These are phyloP conservation scores for Thermothelomyces thermophilus DNA, from an alignment of 2,329 filamentous ascomycete genomes.

Conservation along the genomic window DNA sequence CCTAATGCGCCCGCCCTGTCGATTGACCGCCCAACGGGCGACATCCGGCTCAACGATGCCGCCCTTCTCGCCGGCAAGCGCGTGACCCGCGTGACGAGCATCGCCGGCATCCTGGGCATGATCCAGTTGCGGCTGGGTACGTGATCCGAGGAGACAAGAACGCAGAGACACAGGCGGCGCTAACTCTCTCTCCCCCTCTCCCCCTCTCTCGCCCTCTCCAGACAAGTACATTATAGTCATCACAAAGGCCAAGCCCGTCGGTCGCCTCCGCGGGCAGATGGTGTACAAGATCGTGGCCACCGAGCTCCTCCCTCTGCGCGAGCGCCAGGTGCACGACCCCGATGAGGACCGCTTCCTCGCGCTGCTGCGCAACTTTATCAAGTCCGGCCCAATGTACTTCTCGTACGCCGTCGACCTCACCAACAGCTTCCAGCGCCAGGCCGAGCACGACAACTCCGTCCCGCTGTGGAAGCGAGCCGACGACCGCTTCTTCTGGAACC, in stretches of 20 bases:
- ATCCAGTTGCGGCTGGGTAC: conserved; percentile 88
- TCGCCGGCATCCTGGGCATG: conserved; percentile 89
- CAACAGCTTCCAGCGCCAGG: conserved; percentile 92
- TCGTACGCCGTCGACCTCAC: conserved; percentile 96
- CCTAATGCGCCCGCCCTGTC: conserved; percentile 82
- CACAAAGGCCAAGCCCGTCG: conserved; percentile 86
- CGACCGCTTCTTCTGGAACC: conserved; percentile 98
- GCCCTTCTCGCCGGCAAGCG: conserved; percentile 69
- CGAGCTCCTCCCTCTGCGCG: conserved; percentile 88
- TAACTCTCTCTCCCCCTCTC: too few species aligned
- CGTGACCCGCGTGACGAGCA: conserved; percentile 69
- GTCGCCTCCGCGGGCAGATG: conserved; percentile 89
- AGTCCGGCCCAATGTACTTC: conserved; percentile 89
- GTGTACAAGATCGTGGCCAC: conserved; percentile 88
- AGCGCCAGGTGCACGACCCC: conserved; percentile 81
- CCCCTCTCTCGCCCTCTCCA: conserved; percentile 23
- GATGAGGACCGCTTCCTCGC: conserved; percentile 90
- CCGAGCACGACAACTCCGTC: conserved; percentile 61
- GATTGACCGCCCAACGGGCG: conserved; percentile 86
- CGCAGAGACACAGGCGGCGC: too few species aligned
- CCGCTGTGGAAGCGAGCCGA: conserved; percentile 90
- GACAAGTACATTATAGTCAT: conserved; percentile 97
- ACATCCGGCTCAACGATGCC: conserved; percentile 78
- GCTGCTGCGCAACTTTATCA: conserved; percentile 74
- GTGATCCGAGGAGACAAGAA: conserved; percentile 19